phyloP scores from a whole-genome alignment of 1,139 yeast genomes.

The Nematodospora anomalae region DNA sequence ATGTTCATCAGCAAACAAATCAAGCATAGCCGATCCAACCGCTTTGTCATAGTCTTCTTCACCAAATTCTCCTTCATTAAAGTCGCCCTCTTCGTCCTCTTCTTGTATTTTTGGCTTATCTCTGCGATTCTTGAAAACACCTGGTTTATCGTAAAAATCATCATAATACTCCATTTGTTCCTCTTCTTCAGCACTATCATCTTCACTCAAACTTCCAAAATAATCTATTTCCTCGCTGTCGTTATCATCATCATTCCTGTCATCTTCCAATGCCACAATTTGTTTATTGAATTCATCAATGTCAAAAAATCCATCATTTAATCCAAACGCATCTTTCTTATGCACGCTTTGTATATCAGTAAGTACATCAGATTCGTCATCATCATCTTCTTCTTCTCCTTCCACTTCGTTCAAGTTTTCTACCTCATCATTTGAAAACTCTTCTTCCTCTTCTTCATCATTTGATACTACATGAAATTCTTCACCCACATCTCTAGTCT shows the following conservation, averaged over 20 bases:
- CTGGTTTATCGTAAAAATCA: constrained; percentile 69
- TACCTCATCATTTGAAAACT: not conserved
- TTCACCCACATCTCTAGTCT: constrained; percentile 1
- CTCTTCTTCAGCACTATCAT: constrained; percentile 53
- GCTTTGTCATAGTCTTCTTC: constrained; percentile 56
- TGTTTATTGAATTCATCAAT: constrained; percentile 85
- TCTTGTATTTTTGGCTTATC: constrained; percentile 16
- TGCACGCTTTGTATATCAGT: constrained; percentile 20
- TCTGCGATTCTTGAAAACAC: constrained; percentile 19
- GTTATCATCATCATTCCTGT: constrained; percentile 33
- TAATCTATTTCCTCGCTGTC: constrained; percentile 62
- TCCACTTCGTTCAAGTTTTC: constrained; percentile 12
- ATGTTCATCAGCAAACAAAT: constrained; percentile 57
- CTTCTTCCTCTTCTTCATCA: constrained; percentile 10
- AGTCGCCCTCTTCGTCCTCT: constrained; percentile 33
- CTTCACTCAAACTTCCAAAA: constrained; percentile 56
- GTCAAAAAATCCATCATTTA: constrained; percentile 83
- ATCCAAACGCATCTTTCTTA: constrained; percentile 57
- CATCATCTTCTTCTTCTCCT: constrained; percentile 9
- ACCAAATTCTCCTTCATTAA: constrained; percentile 36
- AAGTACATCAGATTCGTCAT: constrained; percentile 17
- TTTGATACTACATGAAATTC: constrained; percentile 4
- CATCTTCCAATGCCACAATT: constrained; percentile 68
- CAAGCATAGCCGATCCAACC: constrained; percentile 56
- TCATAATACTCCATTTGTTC: constrained; percentile 73